These are phyloP conservation scores for Saccharomycopsis fodiens DNA, from an alignment of 805 yeast genomes.

Conservation along the genomic window DNA sequence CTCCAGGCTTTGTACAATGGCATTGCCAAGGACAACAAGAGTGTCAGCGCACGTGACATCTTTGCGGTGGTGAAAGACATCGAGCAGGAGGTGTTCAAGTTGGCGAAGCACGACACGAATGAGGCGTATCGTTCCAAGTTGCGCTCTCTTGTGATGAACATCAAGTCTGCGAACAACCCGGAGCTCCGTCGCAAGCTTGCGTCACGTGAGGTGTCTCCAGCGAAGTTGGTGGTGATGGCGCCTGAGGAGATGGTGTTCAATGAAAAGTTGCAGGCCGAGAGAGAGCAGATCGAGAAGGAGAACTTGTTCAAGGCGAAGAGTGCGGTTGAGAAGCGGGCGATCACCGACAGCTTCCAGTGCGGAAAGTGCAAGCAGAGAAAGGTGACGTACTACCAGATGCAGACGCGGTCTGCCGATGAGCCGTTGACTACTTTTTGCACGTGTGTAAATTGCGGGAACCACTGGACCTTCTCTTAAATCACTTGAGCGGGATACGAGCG, in stretches of 20 bases:
- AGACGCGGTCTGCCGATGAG: constrained; percentile 97
- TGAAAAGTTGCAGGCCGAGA: constrained; percentile 75
- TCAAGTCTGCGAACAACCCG: constrained; percentile 86
- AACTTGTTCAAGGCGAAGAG: constrained; percentile 96
- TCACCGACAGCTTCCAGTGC: constrained; percentile 93
- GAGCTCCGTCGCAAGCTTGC: constrained; percentile 66
- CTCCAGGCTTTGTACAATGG: constrained; percentile 83
- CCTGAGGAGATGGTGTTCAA: constrained; percentile 94
- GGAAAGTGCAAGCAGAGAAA: constrained; percentile 97
- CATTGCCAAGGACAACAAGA: constrained; percentile 70
- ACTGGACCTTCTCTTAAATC: constrained; percentile 87
- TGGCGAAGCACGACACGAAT: constrained; percentile 48
- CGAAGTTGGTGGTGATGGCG: constrained; percentile 65
- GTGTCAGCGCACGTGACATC: constrained; percentile 42
- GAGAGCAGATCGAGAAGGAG: constrained; percentile 78
- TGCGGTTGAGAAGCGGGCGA: constrained; percentile 91
- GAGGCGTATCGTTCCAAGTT: constrained; percentile 71
- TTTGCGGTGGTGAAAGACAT: constrained; percentile 59
- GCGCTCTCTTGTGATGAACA: constrained; percentile 79
- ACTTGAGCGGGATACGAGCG: not conserved
- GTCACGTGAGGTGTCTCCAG: constrained; percentile 57
- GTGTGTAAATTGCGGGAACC: constrained; percentile 93
- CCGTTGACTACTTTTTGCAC: constrained; percentile 98
- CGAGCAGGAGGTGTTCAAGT: constrained; percentile 61
- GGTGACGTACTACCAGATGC: constrained; percentile 95